Conservation (phyloP, 2,329 filamentous ascomycete species). For the Teratosphaeria viscida region DNA sequence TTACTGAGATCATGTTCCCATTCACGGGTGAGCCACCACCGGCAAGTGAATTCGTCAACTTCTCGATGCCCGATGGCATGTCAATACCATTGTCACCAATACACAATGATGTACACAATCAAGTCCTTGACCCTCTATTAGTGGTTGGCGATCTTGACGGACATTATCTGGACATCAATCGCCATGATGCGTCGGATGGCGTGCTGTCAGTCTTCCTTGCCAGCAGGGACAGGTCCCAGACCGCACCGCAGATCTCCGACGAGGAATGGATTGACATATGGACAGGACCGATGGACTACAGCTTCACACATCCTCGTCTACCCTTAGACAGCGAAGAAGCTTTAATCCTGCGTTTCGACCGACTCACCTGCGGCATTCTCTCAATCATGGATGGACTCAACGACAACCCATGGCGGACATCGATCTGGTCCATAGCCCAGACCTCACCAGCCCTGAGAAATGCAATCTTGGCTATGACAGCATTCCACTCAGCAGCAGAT, state of each 20-base stretch:
- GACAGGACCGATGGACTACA: conserved; percentile 10
- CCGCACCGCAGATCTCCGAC: neutral
- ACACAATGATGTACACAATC: neutral
- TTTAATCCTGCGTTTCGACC: conserved; percentile 53
- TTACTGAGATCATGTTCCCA: conserved; percentile 20
- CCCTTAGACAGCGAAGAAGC: conserved; percentile 42
- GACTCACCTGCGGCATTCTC: conserved; percentile 57
- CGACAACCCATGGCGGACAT: conserved; percentile 62
- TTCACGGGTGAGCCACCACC: conserved; percentile 6
- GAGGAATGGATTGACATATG: conserved; percentile 1
- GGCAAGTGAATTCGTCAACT: conserved; percentile 16
- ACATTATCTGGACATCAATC: conserved; percentile 8
- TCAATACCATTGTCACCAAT: conserved; percentile 12
- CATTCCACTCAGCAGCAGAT: conserved; percentile 55
- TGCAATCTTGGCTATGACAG: conserved; percentile 58
- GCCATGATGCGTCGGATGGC: neutral
- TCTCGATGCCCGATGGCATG: conserved; percentile 18
- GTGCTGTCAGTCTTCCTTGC: neutral
- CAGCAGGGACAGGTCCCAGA: neutral
- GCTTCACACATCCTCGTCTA: conserved; percentile 22
- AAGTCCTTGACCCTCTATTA: conserved; percentile 11
- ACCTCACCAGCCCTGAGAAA: conserved; percentile 57
- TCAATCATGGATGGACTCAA: conserved; percentile 59
- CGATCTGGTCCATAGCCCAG: conserved; percentile 58
- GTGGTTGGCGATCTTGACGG: conserved; percentile 7